Conservation (phyloP, 257 asterid species). For the Ilex asprella region DNA sequence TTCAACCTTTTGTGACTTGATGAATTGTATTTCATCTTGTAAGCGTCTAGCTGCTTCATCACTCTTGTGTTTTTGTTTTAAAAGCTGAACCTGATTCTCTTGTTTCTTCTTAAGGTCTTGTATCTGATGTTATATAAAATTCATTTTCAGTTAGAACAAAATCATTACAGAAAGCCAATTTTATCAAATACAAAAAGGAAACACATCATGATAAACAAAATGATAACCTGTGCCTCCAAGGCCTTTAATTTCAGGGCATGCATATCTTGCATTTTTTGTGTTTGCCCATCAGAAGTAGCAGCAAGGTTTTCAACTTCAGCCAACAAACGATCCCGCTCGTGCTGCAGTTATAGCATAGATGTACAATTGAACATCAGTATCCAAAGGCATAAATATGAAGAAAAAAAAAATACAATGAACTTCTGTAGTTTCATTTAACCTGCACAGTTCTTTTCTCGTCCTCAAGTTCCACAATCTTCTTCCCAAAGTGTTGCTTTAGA, state of each 20-base stretch:
- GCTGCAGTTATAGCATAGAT: constrained; percentile 32
- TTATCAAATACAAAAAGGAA: not conserved
- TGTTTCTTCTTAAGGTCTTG: constrained; percentile 97
- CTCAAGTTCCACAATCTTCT: constrained; percentile 87
- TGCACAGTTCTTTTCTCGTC: constrained; percentile 90
- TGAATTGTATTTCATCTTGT: constrained; percentile 93
- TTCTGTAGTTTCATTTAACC: constrained; percentile 31
- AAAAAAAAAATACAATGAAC: constrained; percentile 4
- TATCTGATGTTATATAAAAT: constrained; percentile 38
- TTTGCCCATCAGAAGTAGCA: constrained; percentile 85
- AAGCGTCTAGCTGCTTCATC: constrained; percentile 91
- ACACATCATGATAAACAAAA: not conserved
- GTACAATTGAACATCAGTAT: constrained; percentile 19
- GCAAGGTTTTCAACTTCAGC: constrained; percentile 93
- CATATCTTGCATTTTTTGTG: constrained; percentile 77
- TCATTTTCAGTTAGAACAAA: not conserved
- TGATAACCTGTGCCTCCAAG: constrained; percentile 80
- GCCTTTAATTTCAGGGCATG: constrained; percentile 78
- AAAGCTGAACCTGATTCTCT: constrained; percentile 88
- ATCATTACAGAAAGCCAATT: not conserved
- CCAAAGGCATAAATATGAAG: not conserved
- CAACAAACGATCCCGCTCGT: constrained; percentile 72
- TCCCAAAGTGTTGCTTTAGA: constrained; percentile 95
- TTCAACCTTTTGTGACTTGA: constrained; percentile 88
- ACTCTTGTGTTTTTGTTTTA: constrained; percentile 94